Evolutionary conservation across 345 rosid genomes (phyloP), one percentile per base, ranked within the genome.

Genomic region (Pistacia atlantica): DNA sequence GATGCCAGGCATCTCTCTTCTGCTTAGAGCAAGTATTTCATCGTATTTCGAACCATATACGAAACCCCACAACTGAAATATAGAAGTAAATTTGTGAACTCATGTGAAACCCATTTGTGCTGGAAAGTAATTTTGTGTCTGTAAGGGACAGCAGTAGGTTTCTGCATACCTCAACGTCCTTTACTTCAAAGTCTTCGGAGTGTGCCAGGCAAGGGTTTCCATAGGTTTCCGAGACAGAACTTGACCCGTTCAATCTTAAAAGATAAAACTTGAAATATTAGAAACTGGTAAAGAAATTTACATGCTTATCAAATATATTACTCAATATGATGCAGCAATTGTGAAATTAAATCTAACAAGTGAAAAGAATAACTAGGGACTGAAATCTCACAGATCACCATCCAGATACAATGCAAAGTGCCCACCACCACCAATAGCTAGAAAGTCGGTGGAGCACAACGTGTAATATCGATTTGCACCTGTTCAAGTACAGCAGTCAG

Each of bases 361-460:
- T 13, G 75, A 46, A 72, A 33, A 59, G 49, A 64, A 22, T 48
- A 55, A 37, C 11, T 31, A 22, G 46, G 59, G 71, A 8, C n/a
- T 35, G 73, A 74, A 72, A 81, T 79, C 97, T 87, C 84, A 93
- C 98, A 96, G 89, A 65, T 93, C 99, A 76, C 85, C 84, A 74
- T 96, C 98, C 71, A 96, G 83, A 83, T 96, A 96, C 63, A 93
- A 87, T 61, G 97, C 99, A 81, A 96, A 96, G 70, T 90, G 95
- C 65, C 98, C 91, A 72, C 99, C 99, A 48, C 99, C 98, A 14
- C 98, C 99, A 31, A 96, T 80, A 62, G 99, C 99, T 66, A 96
- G 83, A 82, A 66, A 93, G 59, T 92, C 97, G 7, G 88, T 78
- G 16, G 93, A 87, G 82, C 98, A 93, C 88, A 93, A 81, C 20